Percentiles rank a stretch among this genome's conserved stretches.
phyloP scores from a whole-genome alignment of 805 yeast species.

The Wilhelminamyces savonicus region DNA sequence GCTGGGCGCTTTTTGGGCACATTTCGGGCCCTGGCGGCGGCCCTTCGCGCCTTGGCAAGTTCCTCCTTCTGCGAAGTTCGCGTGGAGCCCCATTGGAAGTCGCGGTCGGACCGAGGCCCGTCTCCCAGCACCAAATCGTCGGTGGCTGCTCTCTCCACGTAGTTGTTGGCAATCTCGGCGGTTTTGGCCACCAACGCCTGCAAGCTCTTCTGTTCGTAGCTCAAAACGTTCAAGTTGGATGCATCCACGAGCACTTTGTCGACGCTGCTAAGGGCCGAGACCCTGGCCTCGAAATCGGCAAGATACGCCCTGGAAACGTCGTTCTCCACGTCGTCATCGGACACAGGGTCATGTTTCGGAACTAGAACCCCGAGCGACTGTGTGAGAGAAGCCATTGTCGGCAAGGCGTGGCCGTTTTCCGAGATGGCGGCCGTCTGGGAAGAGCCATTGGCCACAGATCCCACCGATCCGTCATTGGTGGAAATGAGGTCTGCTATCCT shows the following conservation, averaged over 20 bases:
- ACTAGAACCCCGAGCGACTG: neutral
- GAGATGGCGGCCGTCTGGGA: neutral
- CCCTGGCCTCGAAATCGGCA: conserved; percentile 6
- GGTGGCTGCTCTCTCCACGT: conserved; percentile 29
- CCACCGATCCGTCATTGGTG: conserved; percentile 3
- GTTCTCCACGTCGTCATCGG: conserved; percentile 3
- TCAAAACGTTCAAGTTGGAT: conserved; percentile 12
- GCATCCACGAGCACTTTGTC: conserved; percentile 8
- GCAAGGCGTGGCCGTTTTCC: conserved; percentile 1
- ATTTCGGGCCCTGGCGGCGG: neutral
- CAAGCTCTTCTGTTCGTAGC: conserved; percentile 8
- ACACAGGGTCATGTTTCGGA: neutral
- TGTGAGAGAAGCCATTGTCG: neutral
- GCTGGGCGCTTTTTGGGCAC: conserved; percentile 1
- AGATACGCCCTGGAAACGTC: conserved; percentile 6
- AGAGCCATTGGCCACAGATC: conserved; percentile 1
- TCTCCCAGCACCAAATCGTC: conserved; percentile 25
- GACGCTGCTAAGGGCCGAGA: conserved; percentile 7
- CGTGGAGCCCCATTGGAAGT: conserved; percentile 23
- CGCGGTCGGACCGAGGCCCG: conserved; percentile 13
- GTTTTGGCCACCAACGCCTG: conserved; percentile 7
- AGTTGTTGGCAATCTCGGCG: conserved; percentile 21
- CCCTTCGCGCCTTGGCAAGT: neutral
- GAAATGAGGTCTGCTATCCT: conserved; percentile 12
- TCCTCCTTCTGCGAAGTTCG: conserved; percentile 6